Base-by-base conservation (phyloP, 495 filamentous ascomycete genomes). In the Podospora australis region DNA sequence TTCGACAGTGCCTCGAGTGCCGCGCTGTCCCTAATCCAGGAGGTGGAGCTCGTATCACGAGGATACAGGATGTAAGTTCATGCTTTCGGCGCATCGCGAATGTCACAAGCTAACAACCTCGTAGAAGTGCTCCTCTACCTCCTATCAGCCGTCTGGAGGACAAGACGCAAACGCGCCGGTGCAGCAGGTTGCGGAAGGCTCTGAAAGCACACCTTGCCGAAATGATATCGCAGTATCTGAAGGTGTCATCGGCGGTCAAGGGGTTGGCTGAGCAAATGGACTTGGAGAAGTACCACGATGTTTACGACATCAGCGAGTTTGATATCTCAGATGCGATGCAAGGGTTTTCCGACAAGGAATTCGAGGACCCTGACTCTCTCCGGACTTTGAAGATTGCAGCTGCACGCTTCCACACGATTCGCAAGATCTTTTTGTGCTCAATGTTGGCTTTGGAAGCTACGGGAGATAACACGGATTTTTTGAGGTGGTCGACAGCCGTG, bases 1-100 rank as follows among this genome's bases (percentile, higher is more conserved):
- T 89, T 94, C 52, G 90, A 97, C 64, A 79, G 83, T 24, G 83
- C 86, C 24, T 83, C 79, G 26, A 84, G 83, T 44, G 82, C 88
- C 21, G 85, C 89, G 2, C 72, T 98, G 25, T 83, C 84, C 25
- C 78, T 96, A 43, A 86, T 98, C 50, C 91, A 97, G 68, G 92
- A 98, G 64, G 91, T 97, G 16, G 92, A 97, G 67, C 74, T 97
- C 41, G 91, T 97, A 10, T 91, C 91, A 30, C 79, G 91, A 55
- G 92, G 92, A 41, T 98, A 97, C 64, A 78, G 87, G 63, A 79
- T 98, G 88, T 91, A 68, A 71, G 81, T 63, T n/a, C 14, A 26
- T 39, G 7, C 23, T 38, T 26, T 44, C 53, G 17, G 22, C 26
- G n/a, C 39, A 14, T 36, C 16, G 10, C 23, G 36, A 51, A 44